A percentile compares a stretch with the other conserved stretches of the same genome.
Evolutionary conservation across 768 basidiomycete genomes (phyloP).

Genomic region (Galerina marginata): DNA sequence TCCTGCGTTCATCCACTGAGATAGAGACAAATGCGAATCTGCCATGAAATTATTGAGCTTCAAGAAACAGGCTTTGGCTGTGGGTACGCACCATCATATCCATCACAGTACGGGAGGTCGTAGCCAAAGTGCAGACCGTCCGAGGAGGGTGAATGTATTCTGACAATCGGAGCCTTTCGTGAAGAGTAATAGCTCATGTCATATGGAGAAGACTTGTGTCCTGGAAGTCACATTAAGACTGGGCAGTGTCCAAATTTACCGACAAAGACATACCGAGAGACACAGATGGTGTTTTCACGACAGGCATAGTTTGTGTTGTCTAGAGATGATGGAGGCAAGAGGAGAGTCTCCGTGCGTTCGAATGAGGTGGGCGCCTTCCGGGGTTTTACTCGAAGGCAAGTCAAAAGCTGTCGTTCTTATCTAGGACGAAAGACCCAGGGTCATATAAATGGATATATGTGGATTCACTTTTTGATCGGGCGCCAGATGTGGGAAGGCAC

Average conservation of each 20-base stretch:
- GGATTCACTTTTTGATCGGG: conserved; percentile 33
- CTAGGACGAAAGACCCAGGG: conserved; percentile 34
- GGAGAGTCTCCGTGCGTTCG: conserved; percentile 8
- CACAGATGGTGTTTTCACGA: conserved; percentile 23
- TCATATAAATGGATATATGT: conserved; percentile 34
- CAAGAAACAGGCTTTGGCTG: background rate
- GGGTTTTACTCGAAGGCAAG: conserved; percentile 21
- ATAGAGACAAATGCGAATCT: conserved; percentile 26
- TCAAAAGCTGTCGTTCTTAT: conserved; percentile 33
- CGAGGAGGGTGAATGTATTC: conserved; percentile 26
- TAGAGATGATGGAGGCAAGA: conserved; percentile 16
- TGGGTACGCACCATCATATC: conserved; percentile 16
- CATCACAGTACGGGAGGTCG: conserved; percentile 21
- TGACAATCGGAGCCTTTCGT: conserved; percentile 24
- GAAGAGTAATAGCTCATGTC: conserved; percentile 24
- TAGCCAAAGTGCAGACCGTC: conserved; percentile 20
- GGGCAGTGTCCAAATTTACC: conserved; percentile 23
- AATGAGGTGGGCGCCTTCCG: conserved; percentile 28
- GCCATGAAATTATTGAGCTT: background rate
- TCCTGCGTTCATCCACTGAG: conserved; percentile 31
- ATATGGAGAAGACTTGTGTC: conserved; percentile 25
- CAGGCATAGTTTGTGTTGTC: conserved; percentile 19
- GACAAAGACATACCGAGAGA: conserved; percentile 25
- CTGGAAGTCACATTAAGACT: conserved; percentile 19
- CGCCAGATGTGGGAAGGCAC: conserved; percentile 36